Evolutionary conservation across 192 early-diverging fungal genomes (phyloP).

Genomic region (Gaertneriomyces sp.): DNA sequence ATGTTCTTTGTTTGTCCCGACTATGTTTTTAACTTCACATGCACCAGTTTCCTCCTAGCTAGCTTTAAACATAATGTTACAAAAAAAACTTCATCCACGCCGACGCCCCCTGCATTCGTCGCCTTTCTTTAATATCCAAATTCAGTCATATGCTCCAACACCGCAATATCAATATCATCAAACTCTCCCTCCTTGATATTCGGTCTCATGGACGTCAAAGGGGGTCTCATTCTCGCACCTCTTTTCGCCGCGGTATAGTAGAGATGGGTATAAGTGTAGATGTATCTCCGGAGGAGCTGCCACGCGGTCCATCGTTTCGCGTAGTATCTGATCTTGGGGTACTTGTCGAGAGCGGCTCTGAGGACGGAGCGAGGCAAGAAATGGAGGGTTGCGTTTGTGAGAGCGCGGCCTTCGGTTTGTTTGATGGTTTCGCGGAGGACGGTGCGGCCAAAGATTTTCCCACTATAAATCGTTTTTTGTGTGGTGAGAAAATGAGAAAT

Average conservation of each 20-base stretch:
- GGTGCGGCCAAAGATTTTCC: conserved; percentile 44
- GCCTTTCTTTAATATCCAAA: conserved; percentile 32
- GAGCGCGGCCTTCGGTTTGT: conserved; percentile 43
- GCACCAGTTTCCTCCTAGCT: no score
- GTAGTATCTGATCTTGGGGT: conserved; percentile 52
- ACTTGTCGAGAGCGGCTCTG: conserved; percentile 28
- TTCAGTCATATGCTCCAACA: conserved; percentile 47
- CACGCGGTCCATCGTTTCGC: conserved; percentile 52
- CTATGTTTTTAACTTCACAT: no score
- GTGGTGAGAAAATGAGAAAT: not conserved
- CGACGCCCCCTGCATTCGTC: not conserved
- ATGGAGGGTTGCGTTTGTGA: conserved; percentile 41
- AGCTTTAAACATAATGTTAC: not conserved
- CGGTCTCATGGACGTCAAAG: conserved; percentile 38
- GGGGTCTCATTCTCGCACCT: conserved; percentile 42
- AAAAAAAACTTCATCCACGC: not conserved
- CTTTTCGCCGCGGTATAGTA: conserved; percentile 48
- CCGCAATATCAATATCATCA: conserved; percentile 49
- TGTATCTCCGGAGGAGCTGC: conserved; percentile 44
- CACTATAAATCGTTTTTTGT: conserved; percentile 19
- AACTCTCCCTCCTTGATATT: conserved; percentile 42
- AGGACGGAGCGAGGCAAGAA: conserved; percentile 31
- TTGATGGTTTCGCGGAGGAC: conserved; percentile 42
- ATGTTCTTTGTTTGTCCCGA: no score
- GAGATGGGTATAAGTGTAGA: conserved; percentile 40